Evolutionary conservation across 768 basidiomycete species (phyloP).

Genomic region (Suillus decipiens): DNA sequence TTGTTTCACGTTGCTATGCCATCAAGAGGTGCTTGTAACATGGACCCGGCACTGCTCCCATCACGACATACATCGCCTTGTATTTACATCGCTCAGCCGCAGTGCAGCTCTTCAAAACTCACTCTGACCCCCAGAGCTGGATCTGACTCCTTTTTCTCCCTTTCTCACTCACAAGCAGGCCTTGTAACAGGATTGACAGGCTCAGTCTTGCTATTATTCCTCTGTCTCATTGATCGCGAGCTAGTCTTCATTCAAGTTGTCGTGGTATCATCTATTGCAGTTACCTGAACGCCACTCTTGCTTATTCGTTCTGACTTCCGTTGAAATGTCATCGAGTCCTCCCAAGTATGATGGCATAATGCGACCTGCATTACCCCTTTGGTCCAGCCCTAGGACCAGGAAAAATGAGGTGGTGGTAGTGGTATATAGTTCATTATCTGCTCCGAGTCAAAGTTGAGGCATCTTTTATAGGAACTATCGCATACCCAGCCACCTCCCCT

Average conservation of each 20-base stretch:
- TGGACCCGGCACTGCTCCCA: not conserved
- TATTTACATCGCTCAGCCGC: not conserved
- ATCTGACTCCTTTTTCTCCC: constrained; percentile 1
- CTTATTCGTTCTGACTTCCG: not conserved
- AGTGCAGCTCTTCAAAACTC: not conserved
- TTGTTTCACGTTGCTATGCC: constrained; percentile 7
- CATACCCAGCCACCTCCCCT: constrained; percentile 29
- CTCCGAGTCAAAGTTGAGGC: not conserved
- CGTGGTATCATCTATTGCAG: not conserved
- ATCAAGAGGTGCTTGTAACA: too few species aligned
- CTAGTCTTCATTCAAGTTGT: not conserved
- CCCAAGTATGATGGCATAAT: not conserved
- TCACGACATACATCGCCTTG: not conserved
- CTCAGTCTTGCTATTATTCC: constrained; percentile 5
- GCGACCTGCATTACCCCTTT: constrained; percentile 10
- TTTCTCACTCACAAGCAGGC: constrained; percentile 9
- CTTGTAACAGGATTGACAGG: constrained; percentile 9
- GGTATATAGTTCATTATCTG: constrained; percentile 19
- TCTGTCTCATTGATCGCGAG: not conserved
- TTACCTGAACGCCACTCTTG: not conserved
- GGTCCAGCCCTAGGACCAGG: constrained; percentile 15
- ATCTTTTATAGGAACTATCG: constrained; percentile 34
- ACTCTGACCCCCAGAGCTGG: constrained; percentile 6
- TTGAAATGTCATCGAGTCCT: not conserved
- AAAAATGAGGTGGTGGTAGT: constrained; percentile 28